Base-by-base conservation (phyloP, 2,329 filamentous ascomycete genomes). In the Paraconiothyrium brasiliense region DNA sequence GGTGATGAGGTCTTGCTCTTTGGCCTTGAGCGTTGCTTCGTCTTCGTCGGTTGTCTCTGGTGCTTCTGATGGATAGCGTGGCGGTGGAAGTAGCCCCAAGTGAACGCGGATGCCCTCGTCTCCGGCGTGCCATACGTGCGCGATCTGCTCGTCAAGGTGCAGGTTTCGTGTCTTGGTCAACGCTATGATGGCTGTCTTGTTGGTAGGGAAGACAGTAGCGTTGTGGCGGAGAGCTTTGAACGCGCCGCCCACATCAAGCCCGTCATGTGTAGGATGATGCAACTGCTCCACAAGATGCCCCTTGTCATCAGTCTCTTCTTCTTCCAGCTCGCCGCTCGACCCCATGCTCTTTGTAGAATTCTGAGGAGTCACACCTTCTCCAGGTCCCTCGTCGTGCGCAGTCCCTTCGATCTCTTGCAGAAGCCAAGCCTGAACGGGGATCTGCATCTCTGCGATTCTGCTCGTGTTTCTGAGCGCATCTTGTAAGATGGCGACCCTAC, bases 371-470 rank as follows among this genome's bases (percentile, higher is more conserved):
- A 66, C 1, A 6, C 60, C 62, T 30, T 66, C 62, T 14, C 61
- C 64, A 34, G 62, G 60, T 1, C 66, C 68, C 59, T 67, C 67
- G 56, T 71, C 67, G 52, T 70, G 68, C 4, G 68, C 59, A 24
- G 61, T 56, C 22, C 69, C 62, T 47, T 67, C 59, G 34, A 71
- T 54, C 46, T 70, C 68, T 56, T 68, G 60, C 32, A 65, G 32
- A 10, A 72, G 56, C 68, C 64, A 70, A 16, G 57, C 50, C 20
- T 69, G 64, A 34, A 69, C 60, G 2, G 69, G 67, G 6, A 70
- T 68, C 27, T 70, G 67, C 67, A 71, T 70, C 47, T 69, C 66
- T 11, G 67, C 67, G 8, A 71, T 56, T 22, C 66, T 58, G 43
- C 64, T 66, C 7, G 58, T 58, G 2, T 58, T 61, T 9, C 57